A percentile compares a stretch with the other conserved stretches of the same genome.
phyloP scores from a whole-genome alignment of 179 eudicot genomes.

The Corrigiola litoralis region DNA sequence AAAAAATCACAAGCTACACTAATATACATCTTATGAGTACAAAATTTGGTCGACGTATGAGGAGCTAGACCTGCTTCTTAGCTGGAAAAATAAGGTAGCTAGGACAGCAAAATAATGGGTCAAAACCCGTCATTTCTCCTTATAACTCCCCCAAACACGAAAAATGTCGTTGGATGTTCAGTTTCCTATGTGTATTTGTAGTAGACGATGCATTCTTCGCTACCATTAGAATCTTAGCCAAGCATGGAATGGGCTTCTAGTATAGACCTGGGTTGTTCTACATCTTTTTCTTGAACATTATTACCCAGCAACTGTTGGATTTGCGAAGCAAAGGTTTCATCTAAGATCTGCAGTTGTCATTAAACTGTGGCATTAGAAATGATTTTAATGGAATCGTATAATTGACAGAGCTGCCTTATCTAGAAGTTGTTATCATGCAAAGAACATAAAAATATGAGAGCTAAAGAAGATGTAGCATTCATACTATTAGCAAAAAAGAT shows the following conservation, averaged over 20 bases:
- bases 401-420: too few species aligned
- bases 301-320: constrained; percentile 52
- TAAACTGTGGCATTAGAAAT: not conserved
- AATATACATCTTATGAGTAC: not conserved
- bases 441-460: not conserved
- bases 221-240: constrained; percentile 35
- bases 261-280: constrained; percentile 64
- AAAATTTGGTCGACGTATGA: not conserved
- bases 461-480: not conserved
- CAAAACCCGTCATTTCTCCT: not conserved
- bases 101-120: not conserved
- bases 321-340: constrained; percentile 64
- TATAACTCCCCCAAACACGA: not conserved
- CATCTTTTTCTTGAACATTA: constrained; percentile 51
- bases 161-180: not conserved
- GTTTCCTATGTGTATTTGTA: constrained; percentile 1
- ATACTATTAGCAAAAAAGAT: not conserved
- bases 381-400: too few species aligned
- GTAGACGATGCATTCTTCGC: constrained; percentile 5
- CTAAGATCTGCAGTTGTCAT: constrained; percentile 43
- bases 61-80: constrained; percentile 13
- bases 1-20: not conserved
- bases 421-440: not conserved
- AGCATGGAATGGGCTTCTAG: constrained; percentile 73
- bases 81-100: constrained; percentile 10